These are phyloP conservation scores for Scutellaria galericulata DNA, from an alignment of 257 asterid genomes.

Conservation along the genomic window DNA sequence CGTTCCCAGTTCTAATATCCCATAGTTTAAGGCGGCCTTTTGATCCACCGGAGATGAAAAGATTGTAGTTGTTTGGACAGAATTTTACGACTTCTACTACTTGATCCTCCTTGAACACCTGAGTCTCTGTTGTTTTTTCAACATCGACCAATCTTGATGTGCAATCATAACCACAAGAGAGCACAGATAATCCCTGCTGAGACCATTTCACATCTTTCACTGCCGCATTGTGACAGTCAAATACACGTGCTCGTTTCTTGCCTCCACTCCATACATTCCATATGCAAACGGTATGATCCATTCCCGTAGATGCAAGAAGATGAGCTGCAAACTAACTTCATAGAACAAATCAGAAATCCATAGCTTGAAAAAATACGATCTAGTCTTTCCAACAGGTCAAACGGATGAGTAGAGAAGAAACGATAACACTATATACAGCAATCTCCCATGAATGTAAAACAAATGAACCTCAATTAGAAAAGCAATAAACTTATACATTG, in stretches of 20 bases:
- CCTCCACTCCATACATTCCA: constrained; percentile 91
- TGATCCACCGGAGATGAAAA: constrained; percentile 91
- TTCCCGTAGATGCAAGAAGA: constrained; percentile 93
- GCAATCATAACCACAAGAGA: constrained; percentile 97
- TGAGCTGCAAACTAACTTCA: constrained; percentile 65
- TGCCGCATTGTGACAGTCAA: constrained; percentile 68
- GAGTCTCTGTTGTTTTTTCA: constrained; percentile 67
- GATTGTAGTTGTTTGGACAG: constrained; percentile 68
- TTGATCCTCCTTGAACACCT: constrained; percentile 82
- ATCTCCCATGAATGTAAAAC: not conserved
- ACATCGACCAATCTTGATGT: constrained; percentile 80
- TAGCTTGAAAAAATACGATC: constrained; percentile 1
- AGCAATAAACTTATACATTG: not conserved
- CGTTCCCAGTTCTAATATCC: constrained; percentile 79
- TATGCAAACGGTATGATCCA: constrained; percentile 77
- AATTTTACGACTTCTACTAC: constrained; percentile 76
- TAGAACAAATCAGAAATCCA: constrained; percentile 50
- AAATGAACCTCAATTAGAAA: constrained; percentile 24
- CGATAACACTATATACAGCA: not conserved
- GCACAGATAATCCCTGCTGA: constrained; percentile 64
- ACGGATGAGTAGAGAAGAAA: not conserved
- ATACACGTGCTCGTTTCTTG: constrained; percentile 58
- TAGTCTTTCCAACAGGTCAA: constrained; percentile 18
- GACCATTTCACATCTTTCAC: constrained; percentile 96
- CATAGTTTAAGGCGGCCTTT: constrained; percentile 82